A percentile compares a stretch with the other conserved stretches of the same genome.
Evolutionary conservation across 2,329 filamentous ascomycete genomes (phyloP).

Genomic region (Alternaria arbusti): DNA sequence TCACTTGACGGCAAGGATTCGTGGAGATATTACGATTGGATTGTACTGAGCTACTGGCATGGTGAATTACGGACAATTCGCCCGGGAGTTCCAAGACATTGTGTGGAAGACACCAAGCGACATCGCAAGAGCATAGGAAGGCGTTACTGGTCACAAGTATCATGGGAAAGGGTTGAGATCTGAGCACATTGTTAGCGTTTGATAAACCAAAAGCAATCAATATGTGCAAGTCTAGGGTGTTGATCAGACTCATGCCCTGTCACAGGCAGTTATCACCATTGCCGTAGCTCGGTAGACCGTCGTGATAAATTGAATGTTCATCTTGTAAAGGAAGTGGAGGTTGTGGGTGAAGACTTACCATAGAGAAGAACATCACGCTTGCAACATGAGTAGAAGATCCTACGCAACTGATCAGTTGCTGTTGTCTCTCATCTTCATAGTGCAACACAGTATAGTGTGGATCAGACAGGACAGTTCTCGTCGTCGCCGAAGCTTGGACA

Average conservation of each 20-base stretch:
- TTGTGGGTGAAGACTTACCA: background rate
- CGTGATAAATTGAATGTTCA: slow-evolving; percentile 67
- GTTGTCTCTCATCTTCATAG: background rate
- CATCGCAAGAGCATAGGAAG: background rate
- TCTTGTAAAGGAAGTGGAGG: slow-evolving; percentile 31
- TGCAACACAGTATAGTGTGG: slow-evolving; percentile 7
- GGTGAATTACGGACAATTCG: background rate
- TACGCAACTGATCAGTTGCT: slow-evolving; percentile 15
- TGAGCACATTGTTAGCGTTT: slow-evolving; percentile 13
- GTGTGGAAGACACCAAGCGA: background rate
- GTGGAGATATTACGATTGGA: slow-evolving; percentile 67
- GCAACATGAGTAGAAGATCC: background rate
- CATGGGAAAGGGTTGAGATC: background rate
- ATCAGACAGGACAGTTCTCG: slow-evolving; percentile 50
- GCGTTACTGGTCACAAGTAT: background rate
- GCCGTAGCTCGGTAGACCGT: slow-evolving; percentile 85
- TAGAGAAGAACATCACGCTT: background rate
- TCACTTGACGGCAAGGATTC: slow-evolving; percentile 65
- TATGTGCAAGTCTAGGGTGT: background rate
- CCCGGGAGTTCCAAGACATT: background rate
- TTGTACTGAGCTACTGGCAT: slow-evolving; percentile 55
- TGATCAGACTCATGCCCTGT: slow-evolving; percentile 65
- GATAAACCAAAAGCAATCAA: background rate
- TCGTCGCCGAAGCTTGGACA: slow-evolving; percentile 78
- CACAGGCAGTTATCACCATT: slow-evolving; percentile 82